Base-by-base conservation (phyloP, 2,329 filamentous ascomycete species). In the Aspergillus brasiliensis region DNA sequence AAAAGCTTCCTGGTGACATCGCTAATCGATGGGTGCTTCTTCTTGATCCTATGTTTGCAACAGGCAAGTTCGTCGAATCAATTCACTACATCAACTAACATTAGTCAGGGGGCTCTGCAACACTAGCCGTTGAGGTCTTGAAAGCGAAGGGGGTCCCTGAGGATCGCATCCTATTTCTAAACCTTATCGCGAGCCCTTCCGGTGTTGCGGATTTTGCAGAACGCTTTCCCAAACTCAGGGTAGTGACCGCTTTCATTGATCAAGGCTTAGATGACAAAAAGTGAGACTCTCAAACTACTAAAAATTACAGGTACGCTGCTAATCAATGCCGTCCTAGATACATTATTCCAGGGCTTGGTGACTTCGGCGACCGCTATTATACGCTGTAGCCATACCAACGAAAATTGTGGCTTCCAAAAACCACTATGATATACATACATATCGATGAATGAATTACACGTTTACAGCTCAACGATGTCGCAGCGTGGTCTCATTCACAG, bases 41-140 rank as follows among this genome's bases (percentile, higher is more conserved):
- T 47, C 80, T 99, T 48, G 95, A 99, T 74, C 95, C 95, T n/a
- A 99, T 99, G 95, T 93, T 99, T 79, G 95, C 95, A 59, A 99
- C 95, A 68, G 93, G 92, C 93, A 78, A 66, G 63, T 58, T n/a
- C 31, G 23, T 51, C 4, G 31, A 34, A 25, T 10, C 5, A 3
- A 8, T 19, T 21, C 10, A 6, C 28, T 37, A 46, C 23, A 46
- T 42, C 10, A 59, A 28, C 56, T 61, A 57, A 64, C 27, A 19
- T 19, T 3, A 44, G 31, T 40, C 60, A 95, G 92, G 94, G 67
- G 95, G 95, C 49, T 97, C 93, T 59, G 95, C 95, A 55, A 95
- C 92, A 59, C 96, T 99, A 91, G 95, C 95, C 28, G 93, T 98
- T 17, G 91, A 98, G 65, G 92, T 97, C 3, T 83, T 99, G 67